Evolutionary conservation across 2,329 filamentous ascomycete genomes (phyloP).

Genomic region (Apiospora pterosperma): DNA sequence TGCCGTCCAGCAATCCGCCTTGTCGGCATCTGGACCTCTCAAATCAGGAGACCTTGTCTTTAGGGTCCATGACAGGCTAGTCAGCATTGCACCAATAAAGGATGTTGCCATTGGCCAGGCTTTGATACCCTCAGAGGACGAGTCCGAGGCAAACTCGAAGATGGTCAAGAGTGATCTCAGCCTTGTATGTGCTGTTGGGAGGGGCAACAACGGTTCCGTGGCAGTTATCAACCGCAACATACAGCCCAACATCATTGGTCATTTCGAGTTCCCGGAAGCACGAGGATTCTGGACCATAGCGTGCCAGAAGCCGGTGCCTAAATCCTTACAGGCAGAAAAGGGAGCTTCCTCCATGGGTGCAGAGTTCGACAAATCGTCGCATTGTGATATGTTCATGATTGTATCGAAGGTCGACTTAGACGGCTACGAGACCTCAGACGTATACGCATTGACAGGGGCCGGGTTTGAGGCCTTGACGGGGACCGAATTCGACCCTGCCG

Average conservation of each 20-base stretch:
- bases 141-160: constrained; percentile 38
- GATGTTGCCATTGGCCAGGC: constrained; percentile 68
- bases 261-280: constrained; percentile 69
- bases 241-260: constrained; percentile 66
- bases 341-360: constrained; percentile 45
- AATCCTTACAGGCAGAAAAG: constrained; percentile 50
- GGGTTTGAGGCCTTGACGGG: constrained; percentile 73
- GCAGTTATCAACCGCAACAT: constrained; percentile 76
- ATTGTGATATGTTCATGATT: constrained; percentile 79
- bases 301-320: constrained; percentile 64
- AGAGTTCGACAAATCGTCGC: constrained; percentile 57
- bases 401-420: constrained; percentile 68
- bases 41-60: constrained; percentile 68
- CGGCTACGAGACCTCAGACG: constrained; percentile 72
- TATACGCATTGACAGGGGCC: constrained; percentile 71
- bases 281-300: constrained; percentile 79
- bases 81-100: constrained; percentile 76
- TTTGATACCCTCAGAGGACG: constrained; percentile 37
- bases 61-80: constrained; percentile 70
- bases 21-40: constrained; percentile 27
- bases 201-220: constrained; percentile 64
- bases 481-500: constrained; percentile 88
- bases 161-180: constrained; percentile 56
- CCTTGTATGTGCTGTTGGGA: constrained; percentile 59
- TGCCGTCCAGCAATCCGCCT: constrained; percentile 25